These are phyloP conservation scores for Tricholoma matsutake DNA, from an alignment of 768 basidiomycete genomes.

Conservation along the genomic window DNA sequence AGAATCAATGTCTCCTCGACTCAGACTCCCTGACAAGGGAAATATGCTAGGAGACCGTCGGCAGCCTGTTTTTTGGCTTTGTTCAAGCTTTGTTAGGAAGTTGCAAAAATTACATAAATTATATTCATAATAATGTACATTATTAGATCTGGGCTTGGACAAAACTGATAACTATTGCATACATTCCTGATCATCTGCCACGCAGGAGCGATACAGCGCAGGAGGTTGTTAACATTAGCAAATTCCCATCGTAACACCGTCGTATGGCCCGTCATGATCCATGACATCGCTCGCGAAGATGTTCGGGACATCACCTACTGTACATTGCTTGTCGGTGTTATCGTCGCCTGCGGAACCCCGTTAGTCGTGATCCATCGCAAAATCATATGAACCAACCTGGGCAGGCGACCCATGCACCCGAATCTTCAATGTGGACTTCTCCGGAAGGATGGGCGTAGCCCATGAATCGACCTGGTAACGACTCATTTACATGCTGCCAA, in stretches of 20 bases:
- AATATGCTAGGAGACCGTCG: too few species aligned
- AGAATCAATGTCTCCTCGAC: too few species aligned
- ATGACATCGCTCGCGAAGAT: constrained; percentile 35
- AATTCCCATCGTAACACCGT: constrained; percentile 24
- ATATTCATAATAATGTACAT: too few species aligned
- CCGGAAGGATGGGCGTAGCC: constrained; percentile 41
- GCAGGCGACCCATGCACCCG: constrained; percentile 52
- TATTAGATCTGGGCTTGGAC: too few species aligned
- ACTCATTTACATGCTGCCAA: not conserved
- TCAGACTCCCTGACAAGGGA: too few species aligned
- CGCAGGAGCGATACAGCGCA: not conserved
- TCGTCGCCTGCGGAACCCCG: constrained; percentile 46
- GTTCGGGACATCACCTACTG: constrained; percentile 22
- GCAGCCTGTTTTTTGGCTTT: too few species aligned
- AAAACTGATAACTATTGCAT: too few species aligned
- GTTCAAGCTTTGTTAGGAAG: too few species aligned
- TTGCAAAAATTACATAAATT: too few species aligned
- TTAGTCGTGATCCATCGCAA: not conserved
- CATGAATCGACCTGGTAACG: constrained; percentile 29
- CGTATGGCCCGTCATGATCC: constrained; percentile 32
- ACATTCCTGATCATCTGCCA: not conserved
- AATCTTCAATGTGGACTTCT: constrained; percentile 49
- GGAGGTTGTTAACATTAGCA: not conserved
- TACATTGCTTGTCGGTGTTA: constrained; percentile 46
- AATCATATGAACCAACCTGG: constrained; percentile 33